A percentile compares a stretch with the other conserved stretches of the same genome.
Conservation (phyloP, 73 alveolate species). For the Breviolum minutum region DNA sequence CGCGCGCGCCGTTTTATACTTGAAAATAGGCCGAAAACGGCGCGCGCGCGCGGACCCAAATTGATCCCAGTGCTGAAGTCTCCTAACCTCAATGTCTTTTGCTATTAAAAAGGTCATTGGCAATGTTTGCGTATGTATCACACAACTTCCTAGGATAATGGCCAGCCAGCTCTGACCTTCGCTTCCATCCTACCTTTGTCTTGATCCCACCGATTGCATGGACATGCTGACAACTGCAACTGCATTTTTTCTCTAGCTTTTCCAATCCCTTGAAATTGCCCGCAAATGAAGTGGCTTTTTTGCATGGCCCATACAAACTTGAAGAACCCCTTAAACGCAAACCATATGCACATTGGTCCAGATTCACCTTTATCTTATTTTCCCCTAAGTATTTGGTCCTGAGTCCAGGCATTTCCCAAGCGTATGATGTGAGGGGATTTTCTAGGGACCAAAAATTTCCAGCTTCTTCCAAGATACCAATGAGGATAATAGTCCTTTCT, state of each 20-base stretch:
- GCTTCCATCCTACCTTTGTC: background rate
- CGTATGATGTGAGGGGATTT: background rate
- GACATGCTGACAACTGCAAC: background rate
- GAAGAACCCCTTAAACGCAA: background rate
- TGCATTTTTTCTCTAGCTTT: background rate
- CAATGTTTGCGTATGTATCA: background rate
- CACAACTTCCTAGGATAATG: background rate
- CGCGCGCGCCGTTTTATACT: no score
- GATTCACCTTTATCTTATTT: background rate
- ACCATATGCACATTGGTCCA: background rate
- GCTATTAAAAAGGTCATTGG: no score
- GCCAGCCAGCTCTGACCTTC: background rate
- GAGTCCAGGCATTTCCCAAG: background rate
- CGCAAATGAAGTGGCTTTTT: background rate
- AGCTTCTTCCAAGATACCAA: background rate
- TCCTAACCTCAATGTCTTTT: no score
- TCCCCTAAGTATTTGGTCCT: no score
- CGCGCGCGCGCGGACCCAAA: no score
- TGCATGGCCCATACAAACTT: background rate
- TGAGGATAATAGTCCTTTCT: background rate
- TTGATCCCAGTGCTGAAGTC: no score
- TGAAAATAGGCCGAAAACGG: no score
- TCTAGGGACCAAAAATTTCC: background rate
- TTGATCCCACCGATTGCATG: background rate
- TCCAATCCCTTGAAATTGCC: background rate